These are phyloP conservation scores for Sporothrix sp. DNA, from an alignment of 2,329 filamentous ascomycete genomes.

Conservation along the genomic window DNA sequence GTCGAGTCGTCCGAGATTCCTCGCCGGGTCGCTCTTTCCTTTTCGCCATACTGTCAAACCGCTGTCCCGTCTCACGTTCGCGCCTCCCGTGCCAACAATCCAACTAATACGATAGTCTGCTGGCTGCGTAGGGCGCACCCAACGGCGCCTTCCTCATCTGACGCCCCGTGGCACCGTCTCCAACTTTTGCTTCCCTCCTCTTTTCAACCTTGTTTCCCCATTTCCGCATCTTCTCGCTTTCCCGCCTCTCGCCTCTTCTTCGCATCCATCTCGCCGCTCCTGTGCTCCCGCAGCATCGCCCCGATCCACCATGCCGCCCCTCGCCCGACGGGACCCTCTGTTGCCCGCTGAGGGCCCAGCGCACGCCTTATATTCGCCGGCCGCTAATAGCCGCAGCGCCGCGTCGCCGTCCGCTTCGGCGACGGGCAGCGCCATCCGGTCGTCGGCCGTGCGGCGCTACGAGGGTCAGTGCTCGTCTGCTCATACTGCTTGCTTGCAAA, in stretches of 20 bases:
- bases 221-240: not conserved
- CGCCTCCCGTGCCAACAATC: conserved; percentile 6
- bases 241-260: not conserved
- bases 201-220: no score
- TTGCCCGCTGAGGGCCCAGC: conserved; percentile 7
- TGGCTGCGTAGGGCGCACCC: not conserved
- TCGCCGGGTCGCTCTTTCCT: not conserved
- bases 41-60: not conserved
- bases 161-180: not conserved
- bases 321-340: conserved; percentile 9
- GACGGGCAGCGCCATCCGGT: conserved; percentile 15
- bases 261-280: not conserved
- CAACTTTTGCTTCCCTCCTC: no score
- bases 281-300: not conserved
- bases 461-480: conserved; percentile 24
- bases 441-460: conserved; percentile 21
- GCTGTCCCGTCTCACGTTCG: not conserved
- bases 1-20: no score
- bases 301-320: conserved; percentile 12
- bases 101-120: no score
- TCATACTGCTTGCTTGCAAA: no score
- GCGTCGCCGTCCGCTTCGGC: no score
- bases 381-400: conserved; percentile 8
- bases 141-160: not conserved
- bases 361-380: not conserved